These are phyloP conservation scores for Podila horticola DNA, from an alignment of 192 early-diverging fungal species.

Conservation along the genomic window DNA sequence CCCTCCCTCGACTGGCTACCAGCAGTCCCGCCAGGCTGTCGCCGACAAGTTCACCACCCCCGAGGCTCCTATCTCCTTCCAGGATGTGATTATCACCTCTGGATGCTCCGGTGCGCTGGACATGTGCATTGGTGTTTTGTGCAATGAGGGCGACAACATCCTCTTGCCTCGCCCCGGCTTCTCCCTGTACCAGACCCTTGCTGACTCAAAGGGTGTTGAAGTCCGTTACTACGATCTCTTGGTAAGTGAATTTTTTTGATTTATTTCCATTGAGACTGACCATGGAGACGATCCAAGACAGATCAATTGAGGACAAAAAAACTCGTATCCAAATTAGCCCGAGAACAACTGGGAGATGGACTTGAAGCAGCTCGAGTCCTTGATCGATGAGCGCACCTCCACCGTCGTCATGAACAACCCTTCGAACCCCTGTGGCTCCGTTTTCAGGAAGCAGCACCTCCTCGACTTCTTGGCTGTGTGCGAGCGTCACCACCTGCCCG, in stretches of 20 bases:
- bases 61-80: constrained; percentile 74
- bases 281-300: neutral
- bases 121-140: constrained; percentile 77
- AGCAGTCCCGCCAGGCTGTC: constrained; percentile 76
- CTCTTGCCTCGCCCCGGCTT: constrained; percentile 87
- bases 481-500: constrained; percentile 78
- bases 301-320: neutral
- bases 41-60: constrained; percentile 74
- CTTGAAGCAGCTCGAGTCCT: constrained; percentile 78
- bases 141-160: constrained; percentile 87
- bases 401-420: constrained; percentile 91
- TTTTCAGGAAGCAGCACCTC: constrained; percentile 79
- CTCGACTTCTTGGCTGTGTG: constrained; percentile 76
- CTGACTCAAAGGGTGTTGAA: constrained; percentile 80
- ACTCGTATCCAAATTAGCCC: constrained; percentile 54
- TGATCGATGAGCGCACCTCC: constrained; percentile 84
- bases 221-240: constrained; percentile 83
- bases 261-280: neutral
- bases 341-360: constrained; percentile 88
- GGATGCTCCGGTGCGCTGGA: constrained; percentile 84
- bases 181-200: constrained; percentile 86
- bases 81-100: constrained; percentile 85
- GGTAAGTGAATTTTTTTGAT: constrained; percentile 38
- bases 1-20: constrained; percentile 75
- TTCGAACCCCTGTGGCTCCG: constrained; percentile 93